A percentile compares a stretch with the other conserved stretches of the same genome.
phyloP scores from a whole-genome alignment of 2,329 filamentous ascomycete genomes.

The Cladosporium sp. region DNA sequence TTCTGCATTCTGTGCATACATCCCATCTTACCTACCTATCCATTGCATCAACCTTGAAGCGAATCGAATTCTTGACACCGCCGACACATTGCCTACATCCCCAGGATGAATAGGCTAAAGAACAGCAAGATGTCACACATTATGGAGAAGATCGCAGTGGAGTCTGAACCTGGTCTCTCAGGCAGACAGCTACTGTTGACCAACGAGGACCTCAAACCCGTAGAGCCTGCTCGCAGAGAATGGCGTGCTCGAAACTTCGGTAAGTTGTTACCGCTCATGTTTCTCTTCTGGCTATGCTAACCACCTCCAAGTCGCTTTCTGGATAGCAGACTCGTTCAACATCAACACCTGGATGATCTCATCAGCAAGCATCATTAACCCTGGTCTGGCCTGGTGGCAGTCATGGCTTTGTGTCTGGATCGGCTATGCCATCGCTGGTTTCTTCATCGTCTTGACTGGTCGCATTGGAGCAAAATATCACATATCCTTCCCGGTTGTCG shows the following conservation, averaged over 20 bases:
- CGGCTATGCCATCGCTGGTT: constrained; percentile 37
- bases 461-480: constrained; percentile 54
- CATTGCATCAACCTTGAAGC: background rate
- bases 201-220: constrained; percentile 58
- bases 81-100: background rate
- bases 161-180: constrained; percentile 73
- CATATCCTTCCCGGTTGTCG: constrained; percentile 58
- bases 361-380: constrained; percentile 53
- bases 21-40: background rate
- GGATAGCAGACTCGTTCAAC: constrained; percentile 73
- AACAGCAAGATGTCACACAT: constrained; percentile 38
- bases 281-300: background rate
- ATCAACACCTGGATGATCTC: constrained; percentile 50
- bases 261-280: background rate
- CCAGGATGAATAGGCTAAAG: constrained; percentile 44
- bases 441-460: constrained; percentile 36
- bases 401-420: constrained; percentile 66
- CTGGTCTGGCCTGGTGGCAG: constrained; percentile 45
- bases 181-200: constrained; percentile 81
- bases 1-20: background rate
- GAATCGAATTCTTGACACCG: background rate
- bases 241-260: constrained; percentile 83
- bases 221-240: constrained; percentile 75
- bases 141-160: constrained; percentile 65
- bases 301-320: constrained; percentile 63